Base-by-base conservation (phyloP, 2,329 filamentous ascomycete genomes). In the Talaromyces marneffei region DNA sequence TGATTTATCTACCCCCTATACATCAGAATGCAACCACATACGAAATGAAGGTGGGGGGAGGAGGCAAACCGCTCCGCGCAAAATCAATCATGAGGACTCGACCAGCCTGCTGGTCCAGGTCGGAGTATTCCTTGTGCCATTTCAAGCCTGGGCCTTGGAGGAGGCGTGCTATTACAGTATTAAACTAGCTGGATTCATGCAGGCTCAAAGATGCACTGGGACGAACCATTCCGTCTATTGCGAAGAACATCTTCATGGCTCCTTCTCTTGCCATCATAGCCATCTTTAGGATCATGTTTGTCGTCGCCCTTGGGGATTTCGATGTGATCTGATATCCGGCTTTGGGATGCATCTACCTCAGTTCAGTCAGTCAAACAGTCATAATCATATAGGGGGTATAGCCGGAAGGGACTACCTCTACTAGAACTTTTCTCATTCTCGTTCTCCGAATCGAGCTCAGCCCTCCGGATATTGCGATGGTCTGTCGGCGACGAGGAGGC, bases 21-120 rank as follows among this genome's bases (percentile, higher is more conserved):
- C 4, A 18, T 8, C 3, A 35, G 40, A 35, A 10, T 35, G 33
- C 9, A 12, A 42, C 9, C n/a, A 10, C 3, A 23, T 42, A 40
- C 7, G 18, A 10, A 33, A 14, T 6, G 33, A 35, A n/a, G n/a
- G n/a, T n/a, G n/a, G 25, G 12, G 14, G 10, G n/a, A 6, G 10
- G n/a, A 10, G 27, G 39, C 10, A 7, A 60, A 72, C 71, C 71
- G 58, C 69, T 69, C 33, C 69, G 71, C 50, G 81, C 71, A 67
- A 81, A 83, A 67, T 83, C 80, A 44, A 83, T 78, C 60, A 83
- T 73, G 63, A 83, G 69, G 5, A 83, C 79, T 37, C 81, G 76
- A 12, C 80, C 79, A 23, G 56, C 40, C 33, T 65, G 57, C 27
- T 65, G 63, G 39, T 70, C 67, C 29, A 71, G 69, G 4, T 67